Evolutionary conservation across 2,329 filamentous ascomycete species (phyloP), one percentile per base, ranked within the genome.

Genomic region (Dactylellina parvicollis): DNA sequence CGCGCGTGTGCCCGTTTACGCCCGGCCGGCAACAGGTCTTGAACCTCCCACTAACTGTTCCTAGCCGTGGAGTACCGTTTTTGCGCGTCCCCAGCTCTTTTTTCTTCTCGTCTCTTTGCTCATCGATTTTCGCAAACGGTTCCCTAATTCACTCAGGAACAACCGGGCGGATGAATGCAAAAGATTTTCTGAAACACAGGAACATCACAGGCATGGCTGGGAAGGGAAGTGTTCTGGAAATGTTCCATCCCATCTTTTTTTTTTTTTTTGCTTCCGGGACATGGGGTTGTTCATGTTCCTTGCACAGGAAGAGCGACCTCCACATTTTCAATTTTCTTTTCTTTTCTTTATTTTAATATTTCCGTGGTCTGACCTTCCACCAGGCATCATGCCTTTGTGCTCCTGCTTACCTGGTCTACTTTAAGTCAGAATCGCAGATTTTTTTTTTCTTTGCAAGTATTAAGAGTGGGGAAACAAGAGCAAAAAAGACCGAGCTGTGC

Each of bases 171-270:
- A 56, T 62, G 57, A 71, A 64, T 71, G 66, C 66, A 52, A 71
- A 59, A 44, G 47, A 52, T 42, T 49, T 72, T 59, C 59, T 72
- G 67, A 72, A 72, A 72, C 67, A 72, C 42, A 32, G 30, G 49
- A 36, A 57, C 52, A 57, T 36, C 50, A 32, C 28, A 52, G 32
- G 36, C 10, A 20, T 50, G 49, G 42, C 66, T 72, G 50, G 67
- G 67, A 72, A 65, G 46, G 67, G 67, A 72, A 72, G 9, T 62
- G 52, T 72, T 72, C 67, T 72, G 67, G 67, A 72, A 72, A 72
- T 52, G 67, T 72, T 72, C 67, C 67, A 72, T 72, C 67, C 59
- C 67, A 72, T 72, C 67, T 72, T 72, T 72, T 71, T 49, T 61
- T 20, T 22, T 36, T 32, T 26, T 38, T 52, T 40, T 52, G 20